Evolutionary conservation across 2,329 filamentous ascomycete genomes (phyloP), one percentile per base, ranked within the genome.

Genomic region (Cordyceps cateniannulata): DNA sequence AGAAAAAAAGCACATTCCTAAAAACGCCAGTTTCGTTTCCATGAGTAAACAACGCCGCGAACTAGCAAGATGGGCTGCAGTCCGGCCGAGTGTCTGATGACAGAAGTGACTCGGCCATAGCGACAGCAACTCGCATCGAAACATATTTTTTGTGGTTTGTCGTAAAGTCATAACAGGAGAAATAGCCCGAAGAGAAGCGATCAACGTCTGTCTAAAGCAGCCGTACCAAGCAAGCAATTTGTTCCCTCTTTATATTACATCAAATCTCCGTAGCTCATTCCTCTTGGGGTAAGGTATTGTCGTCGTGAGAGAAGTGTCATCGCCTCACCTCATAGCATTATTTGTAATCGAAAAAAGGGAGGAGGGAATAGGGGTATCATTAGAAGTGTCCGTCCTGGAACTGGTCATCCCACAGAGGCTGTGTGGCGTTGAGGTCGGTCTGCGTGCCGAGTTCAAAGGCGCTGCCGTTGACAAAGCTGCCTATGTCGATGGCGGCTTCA

Each of bases 401-500:
- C 60, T 65, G 64, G 20, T 73, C 68, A 53, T 64, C 60, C 72
- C 73, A 75, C 59, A 72, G 64, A 29, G 69, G 64, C 58, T 66
- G 65, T 22, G 67, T 62, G 24, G 65, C 66, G n/a, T 55, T 63
- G 40, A 67, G 51, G 12, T 71, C 67, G 53, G 65, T 27, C 38
- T 69, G 70, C 61, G 57, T 75, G 68, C 64, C 65, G 3, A 65
- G 55, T 18, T 71, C 72, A 65, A 25, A 70, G 62, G 54, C 71
- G 65, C 65, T 68, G 44, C 66, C 64, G n/a, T 66, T 40, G n/a
- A 68, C 67, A 60, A 74, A 78, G 56, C 68, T 69, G 25, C 72
- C 72, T 59, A 77, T 66, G 27, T 77, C 72, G 61, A 75, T 79
- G 9, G 74, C 70, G 22, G 72, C 66, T 5, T 77, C 73, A 61